Percentiles rank a stretch among this genome's conserved stretches.
phyloP scores from a whole-genome alignment of 148 eudicot species.

The Chenopodium album region DNA sequence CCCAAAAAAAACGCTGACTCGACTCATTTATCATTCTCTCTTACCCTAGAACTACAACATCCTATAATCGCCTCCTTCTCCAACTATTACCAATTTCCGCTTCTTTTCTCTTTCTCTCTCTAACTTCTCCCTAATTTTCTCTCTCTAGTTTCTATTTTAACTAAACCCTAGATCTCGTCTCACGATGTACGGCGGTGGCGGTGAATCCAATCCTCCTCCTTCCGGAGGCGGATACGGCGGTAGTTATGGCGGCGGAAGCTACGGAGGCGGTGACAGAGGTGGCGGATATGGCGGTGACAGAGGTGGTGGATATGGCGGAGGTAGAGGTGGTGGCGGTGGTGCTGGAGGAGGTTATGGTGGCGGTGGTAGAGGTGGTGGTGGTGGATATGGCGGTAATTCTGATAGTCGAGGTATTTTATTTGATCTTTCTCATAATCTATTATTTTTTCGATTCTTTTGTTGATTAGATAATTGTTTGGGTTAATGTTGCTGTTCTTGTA shows the following conservation, averaged over 20 bases:
- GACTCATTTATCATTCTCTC: background rate
- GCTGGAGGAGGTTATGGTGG: slow-evolving; percentile 24
- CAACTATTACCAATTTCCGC: too few species aligned
- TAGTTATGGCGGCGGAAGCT: slow-evolving; percentile 21
- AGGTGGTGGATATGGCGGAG: slow-evolving; percentile 28
- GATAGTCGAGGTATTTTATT: slow-evolving; percentile 40
- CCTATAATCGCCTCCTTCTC: too few species aligned
- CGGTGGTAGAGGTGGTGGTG: slow-evolving; percentile 40
- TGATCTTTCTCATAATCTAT: background rate
- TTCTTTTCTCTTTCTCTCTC: background rate
- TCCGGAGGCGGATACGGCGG: slow-evolving; percentile 41
- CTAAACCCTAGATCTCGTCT: slow-evolving; percentile 45
- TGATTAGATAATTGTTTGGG: background rate
- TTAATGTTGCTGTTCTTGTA: background rate
- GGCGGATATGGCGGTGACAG: slow-evolving; percentile 23
- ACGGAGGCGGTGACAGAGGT: slow-evolving; percentile 24
- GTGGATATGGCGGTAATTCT: slow-evolving; percentile 52
- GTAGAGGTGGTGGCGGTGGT: slow-evolving; percentile 31
- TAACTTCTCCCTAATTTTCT: background rate
- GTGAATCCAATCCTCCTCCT: slow-evolving; percentile 57
- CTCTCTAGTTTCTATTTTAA: background rate
- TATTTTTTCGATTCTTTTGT: background rate
- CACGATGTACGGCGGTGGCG: slow-evolving; percentile 72
- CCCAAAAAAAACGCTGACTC: background rate
- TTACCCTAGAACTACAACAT: background rate